Base-by-base conservation (phyloP, 2,329 filamentous ascomycete genomes). In the Shiraia bambusicola region DNA sequence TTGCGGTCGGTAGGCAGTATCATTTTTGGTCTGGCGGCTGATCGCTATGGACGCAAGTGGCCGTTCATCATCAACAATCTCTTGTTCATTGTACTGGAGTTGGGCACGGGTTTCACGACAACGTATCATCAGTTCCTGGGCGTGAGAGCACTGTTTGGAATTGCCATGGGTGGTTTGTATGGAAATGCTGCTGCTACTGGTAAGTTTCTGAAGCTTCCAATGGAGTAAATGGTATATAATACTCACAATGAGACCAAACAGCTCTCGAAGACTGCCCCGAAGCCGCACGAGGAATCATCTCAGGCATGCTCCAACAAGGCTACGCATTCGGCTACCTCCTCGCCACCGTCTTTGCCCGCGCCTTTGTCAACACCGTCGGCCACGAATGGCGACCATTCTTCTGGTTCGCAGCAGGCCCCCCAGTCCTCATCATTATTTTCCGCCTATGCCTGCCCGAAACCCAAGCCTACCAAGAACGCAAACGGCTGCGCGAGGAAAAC, bases 351-450 rank as follows among this genome's bases (percentile, higher is more conserved):
- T 80, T 81, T 56, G 71, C 69, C 0, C 63, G 73, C 29, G 88
- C 76, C 4, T 77, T 93, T 6, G 81, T 91, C 35, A 73, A 87
- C 66, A 93, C 88, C 1, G 92, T 88, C 0, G 67, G 81, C 1
- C 84, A 94, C 61, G 83, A 78, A 37, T 95, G 90, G 90, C 77
- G 90, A 6, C 88, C 89, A 0, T 74, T 95, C 0, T 95, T 84
- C 74, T 95, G 90, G 89, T 95, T 95, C 66, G 89, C 84, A 10
- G 88, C 89, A 5, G 80, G 84, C 27, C 87, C 88, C 0, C 90
- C 90, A 0, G 77, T 90, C 2, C 67, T 95, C 24, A 85, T 95
- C 69, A 95, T 95, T 61, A 59, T 82, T 40, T 89, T 87, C 75
- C 84, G 90, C 25, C 72, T 92, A 15, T 81, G 78, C 63, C 76